Evolutionary conservation across 2,329 filamentous ascomycete genomes (phyloP).

Genomic region (Sporothrix humicola): DNA sequence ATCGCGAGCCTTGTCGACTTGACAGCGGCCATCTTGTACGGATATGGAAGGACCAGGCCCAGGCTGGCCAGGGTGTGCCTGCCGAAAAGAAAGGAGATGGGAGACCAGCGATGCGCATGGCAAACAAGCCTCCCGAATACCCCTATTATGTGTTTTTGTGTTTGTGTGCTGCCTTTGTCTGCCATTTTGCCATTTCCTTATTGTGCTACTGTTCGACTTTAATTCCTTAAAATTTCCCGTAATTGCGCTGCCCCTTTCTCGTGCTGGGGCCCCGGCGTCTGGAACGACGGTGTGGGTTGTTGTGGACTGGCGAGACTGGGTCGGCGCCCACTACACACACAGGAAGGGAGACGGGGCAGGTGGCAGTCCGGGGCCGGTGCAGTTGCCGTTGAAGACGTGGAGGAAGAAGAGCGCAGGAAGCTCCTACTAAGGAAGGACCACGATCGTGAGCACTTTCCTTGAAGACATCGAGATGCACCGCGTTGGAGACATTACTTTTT

Average conservation of each 20-base stretch:
- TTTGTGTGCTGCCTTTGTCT: not conserved
- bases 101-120: constrained; percentile 11
- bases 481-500: no score
- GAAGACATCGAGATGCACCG: not conserved
- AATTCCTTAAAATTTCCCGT: constrained; percentile 19
- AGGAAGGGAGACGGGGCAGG: not conserved
- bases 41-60: no score
- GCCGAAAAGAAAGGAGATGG: not conserved
- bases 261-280: constrained; percentile 10
- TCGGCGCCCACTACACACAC: no score
- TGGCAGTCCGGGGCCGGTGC: constrained; percentile 17
- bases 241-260: constrained; percentile 25
- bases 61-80: not conserved
- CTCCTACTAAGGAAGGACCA: not conserved
- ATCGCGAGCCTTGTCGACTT: no score
- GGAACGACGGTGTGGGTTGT: not conserved
- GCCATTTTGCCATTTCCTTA: not conserved
- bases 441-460: no score
- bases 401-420: not conserved
- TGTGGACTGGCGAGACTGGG: not conserved
- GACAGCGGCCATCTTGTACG: no score
- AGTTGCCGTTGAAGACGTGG: constrained; percentile 2
- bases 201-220: constrained; percentile 19
- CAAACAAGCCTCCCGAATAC: not conserved
- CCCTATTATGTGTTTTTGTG: not conserved